phyloP scores from a whole-genome alignment of 495 filamentous ascomycete species.

The Aspergillus nanangensis region DNA sequence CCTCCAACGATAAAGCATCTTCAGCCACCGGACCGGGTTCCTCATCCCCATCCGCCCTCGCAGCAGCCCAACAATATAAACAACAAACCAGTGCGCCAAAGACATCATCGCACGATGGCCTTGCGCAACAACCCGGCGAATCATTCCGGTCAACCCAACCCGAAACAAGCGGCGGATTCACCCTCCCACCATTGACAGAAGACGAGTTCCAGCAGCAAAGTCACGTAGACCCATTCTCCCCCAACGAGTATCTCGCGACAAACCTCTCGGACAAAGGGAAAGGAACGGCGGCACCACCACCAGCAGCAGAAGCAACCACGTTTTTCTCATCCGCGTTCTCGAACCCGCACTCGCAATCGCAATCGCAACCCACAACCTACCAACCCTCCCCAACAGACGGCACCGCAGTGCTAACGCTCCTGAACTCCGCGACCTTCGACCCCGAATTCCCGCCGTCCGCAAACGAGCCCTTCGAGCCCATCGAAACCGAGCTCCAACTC shows the following conservation, averaged over 20 bases:
- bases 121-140: background rate
- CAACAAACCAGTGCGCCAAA: slow-evolving; percentile 2
- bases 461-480: slow-evolving; percentile 35
- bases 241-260: background rate
- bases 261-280: background rate
- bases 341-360: too few relatives aligned
- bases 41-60: slow-evolving; percentile 17
- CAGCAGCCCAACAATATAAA: slow-evolving; percentile 13
- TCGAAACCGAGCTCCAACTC: slow-evolving; percentile 28
- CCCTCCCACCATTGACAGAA: slow-evolving; percentile 20
- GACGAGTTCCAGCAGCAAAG: slow-evolving; percentile 33
- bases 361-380: background rate
- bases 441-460: slow-evolving; percentile 33
- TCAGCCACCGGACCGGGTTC: slow-evolving; percentile 20
- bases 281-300: background rate
- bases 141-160: background rate
- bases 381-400: slow-evolving; percentile 28
- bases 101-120: slow-evolving; percentile 9
- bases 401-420: slow-evolving; percentile 42
- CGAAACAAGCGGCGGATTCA: slow-evolving; percentile 23
- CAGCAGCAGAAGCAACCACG: background rate
- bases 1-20: slow-evolving; percentile 15
- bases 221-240: too few relatives aligned
- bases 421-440: slow-evolving; percentile 49
- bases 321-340: slow-evolving; percentile 5